Base-by-base conservation (phyloP, 805 yeast genomes). In the Candida quercuum region DNA sequence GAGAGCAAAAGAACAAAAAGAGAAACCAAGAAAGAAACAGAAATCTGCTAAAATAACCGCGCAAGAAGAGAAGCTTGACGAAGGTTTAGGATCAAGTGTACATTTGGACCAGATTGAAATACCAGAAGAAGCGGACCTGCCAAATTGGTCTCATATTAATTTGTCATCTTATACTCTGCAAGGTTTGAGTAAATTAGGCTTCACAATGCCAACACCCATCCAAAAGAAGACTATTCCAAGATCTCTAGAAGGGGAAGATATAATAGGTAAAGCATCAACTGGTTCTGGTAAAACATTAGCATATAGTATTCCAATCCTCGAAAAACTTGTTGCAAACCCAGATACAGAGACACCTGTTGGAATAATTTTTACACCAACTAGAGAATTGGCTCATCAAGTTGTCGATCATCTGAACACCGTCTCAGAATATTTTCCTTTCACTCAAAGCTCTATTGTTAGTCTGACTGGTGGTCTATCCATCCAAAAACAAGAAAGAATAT, bases 251-350 rank as follows among this genome's bases (percentile, higher is more conserved):
- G 94, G 89, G 6, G 71, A 69, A 25, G 98, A 93, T 61, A 75
- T 93, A 4, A 79, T 93, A 47, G 99, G 99, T 38, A 93, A 91
- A 56, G 99, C 99, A 13, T 82, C 93, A 10, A 93, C 99, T 1
- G 99, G 99, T 58, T 86, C 96, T 1, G 99, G 99, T 70, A 93
- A 93, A 57, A 93, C 99, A 0, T 66, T 89, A 40, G 99, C 99
- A 0, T 93, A 86, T 59, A 96, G 96, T 32, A 76, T 93, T 20
- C 97, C 99, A 9, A 81, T 94, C 21, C 59, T 93, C 42, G 96
- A 91, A 54, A 74, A 70, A 41, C 72, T 75, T 41, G 49, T 78
- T 15, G 39, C 59, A 6, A 39, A 43, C 12, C 37, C 50, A 6
- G 48, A 56, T 5, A 49, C 54, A 4, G 57, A 53, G 17, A 52